These are phyloP conservation scores for Asterophora parasitica DNA, from an alignment of 768 basidiomycete species.

Conservation along the genomic window DNA sequence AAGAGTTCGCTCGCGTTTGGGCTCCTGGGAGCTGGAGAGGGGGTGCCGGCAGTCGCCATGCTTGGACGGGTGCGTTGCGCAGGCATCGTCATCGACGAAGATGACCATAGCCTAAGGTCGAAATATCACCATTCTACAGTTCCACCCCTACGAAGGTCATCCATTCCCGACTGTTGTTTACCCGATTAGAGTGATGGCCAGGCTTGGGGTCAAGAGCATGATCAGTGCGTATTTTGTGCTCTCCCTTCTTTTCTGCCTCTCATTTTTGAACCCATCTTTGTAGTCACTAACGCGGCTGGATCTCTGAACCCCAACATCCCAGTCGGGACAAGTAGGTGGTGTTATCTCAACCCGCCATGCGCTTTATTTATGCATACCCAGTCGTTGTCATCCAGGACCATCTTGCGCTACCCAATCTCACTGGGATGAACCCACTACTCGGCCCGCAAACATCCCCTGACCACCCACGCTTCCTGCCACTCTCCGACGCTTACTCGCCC, in stretches of 20 bases:
- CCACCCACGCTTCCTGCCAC: conserved; percentile 74
- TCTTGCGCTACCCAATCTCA: conserved; percentile 71
- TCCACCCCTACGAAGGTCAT: conserved; percentile 86
- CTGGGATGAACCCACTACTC: conserved; percentile 74
- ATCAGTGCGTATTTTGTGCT: conserved; percentile 52
- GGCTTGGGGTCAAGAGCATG: conserved; percentile 67
- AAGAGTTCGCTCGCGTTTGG: conserved; percentile 80
- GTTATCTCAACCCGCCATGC: neutral
- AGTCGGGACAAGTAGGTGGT: conserved; percentile 71
- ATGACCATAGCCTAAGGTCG: too few species aligned
- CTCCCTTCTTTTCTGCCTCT: too few species aligned
- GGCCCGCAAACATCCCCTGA: conserved; percentile 59
- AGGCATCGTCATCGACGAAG: neutral
- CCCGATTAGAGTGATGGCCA: conserved; percentile 76
- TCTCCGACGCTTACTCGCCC: conserved; percentile 79
- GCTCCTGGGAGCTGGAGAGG: conserved; percentile 52
- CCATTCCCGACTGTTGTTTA: conserved; percentile 63
- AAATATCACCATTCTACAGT: conserved; percentile 35
- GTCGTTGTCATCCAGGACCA: conserved; percentile 87
- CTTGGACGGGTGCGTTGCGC: conserved; percentile 64
- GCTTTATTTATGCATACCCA: conserved; percentile 25
- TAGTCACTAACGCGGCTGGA: conserved; percentile 89
- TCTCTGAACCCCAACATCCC: conserved; percentile 67
- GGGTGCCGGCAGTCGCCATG: conserved; percentile 86
- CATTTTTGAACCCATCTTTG: neutral